phyloP scores from a whole-genome alignment of 768 basidiomycete species.

The Floccularia luteovirens region DNA sequence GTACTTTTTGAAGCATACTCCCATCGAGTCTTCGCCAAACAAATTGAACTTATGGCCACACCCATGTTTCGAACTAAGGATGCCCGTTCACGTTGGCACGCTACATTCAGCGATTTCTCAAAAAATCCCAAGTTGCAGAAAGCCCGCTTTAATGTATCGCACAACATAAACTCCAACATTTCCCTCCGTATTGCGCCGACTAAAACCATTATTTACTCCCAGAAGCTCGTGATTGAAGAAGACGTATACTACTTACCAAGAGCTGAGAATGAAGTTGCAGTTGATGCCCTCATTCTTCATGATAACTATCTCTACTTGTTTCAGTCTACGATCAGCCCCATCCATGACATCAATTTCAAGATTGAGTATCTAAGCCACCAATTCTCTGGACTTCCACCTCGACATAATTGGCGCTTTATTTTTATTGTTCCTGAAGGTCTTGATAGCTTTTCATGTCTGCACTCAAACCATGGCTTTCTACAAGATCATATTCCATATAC shows the following conservation, averaged over 20 bases:
- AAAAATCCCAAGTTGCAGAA: not conserved
- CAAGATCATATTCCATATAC: slow-evolving; percentile 1
- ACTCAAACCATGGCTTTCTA: slow-evolving; percentile 1
- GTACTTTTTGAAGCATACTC: not conserved
- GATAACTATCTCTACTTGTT: not conserved
- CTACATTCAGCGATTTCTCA: not conserved
- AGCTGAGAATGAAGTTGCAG: not conserved
- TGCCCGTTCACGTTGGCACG: slow-evolving; percentile 1
- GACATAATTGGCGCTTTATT: not conserved
- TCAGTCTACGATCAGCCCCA: not conserved
- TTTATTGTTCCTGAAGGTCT: slow-evolving; percentile 1
- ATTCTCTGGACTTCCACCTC: not conserved
- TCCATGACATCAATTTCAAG: not conserved
- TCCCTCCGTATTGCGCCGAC: not conserved
- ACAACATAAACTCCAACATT: not conserved
- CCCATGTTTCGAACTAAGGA: slow-evolving; percentile 1
- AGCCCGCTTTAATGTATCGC: not conserved
- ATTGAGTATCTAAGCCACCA: not conserved
- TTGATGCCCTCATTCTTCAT: slow-evolving; percentile 2
- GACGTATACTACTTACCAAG: slow-evolving; percentile 1
- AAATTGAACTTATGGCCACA: not conserved
- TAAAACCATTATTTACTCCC: not conserved
- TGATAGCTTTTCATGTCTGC: not conserved
- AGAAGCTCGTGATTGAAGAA: slow-evolving; percentile 1
- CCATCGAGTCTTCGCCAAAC: not conserved